phyloP scores from a whole-genome alignment of 768 basidiomycete species.

The Lyophyllum atratum region DNA sequence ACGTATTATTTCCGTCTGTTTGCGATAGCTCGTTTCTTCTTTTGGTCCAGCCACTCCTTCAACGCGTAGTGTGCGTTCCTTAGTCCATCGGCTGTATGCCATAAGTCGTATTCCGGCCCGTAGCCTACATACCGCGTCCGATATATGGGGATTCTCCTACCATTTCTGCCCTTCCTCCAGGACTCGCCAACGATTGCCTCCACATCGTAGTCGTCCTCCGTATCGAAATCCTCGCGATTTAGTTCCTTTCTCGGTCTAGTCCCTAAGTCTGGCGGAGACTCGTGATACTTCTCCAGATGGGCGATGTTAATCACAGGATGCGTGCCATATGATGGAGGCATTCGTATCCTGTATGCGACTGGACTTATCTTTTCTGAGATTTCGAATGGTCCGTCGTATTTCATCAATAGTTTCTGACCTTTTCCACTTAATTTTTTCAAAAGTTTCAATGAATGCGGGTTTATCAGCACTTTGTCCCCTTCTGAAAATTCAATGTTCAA shows the following conservation, averaged over 20 bases:
- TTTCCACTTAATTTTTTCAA: constrained; percentile 21
- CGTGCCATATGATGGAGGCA: constrained; percentile 29
- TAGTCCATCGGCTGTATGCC: too few relatives aligned
- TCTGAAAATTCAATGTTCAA: constrained; percentile 20
- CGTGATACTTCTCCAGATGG: constrained; percentile 27
- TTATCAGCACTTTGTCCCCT: constrained; percentile 7
- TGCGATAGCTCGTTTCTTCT: too few relatives aligned
- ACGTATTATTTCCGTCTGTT: too few relatives aligned
- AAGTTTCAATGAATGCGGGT: constrained; percentile 29
- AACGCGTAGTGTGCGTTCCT: too few relatives aligned
- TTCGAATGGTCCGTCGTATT: constrained; percentile 34
- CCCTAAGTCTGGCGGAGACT: constrained; percentile 23
- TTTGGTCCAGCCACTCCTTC: too few relatives aligned
- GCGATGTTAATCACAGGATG: constrained; percentile 34
- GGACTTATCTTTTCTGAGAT: constrained; percentile 26
- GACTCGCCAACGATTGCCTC: too few relatives aligned
- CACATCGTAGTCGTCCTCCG: too few relatives aligned
- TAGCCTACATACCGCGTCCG: too few relatives aligned
- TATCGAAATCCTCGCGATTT: too few relatives aligned
- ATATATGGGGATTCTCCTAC: too few relatives aligned
- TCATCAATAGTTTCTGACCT: constrained; percentile 28
- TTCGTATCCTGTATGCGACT: constrained; percentile 26
- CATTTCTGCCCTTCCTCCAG: too few relatives aligned
- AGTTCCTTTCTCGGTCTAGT: constrained; percentile 1
- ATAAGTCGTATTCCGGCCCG: too few relatives aligned